Conservation (phyloP, 139 green algal genomes). For the Chlorella ohadii region DNA sequence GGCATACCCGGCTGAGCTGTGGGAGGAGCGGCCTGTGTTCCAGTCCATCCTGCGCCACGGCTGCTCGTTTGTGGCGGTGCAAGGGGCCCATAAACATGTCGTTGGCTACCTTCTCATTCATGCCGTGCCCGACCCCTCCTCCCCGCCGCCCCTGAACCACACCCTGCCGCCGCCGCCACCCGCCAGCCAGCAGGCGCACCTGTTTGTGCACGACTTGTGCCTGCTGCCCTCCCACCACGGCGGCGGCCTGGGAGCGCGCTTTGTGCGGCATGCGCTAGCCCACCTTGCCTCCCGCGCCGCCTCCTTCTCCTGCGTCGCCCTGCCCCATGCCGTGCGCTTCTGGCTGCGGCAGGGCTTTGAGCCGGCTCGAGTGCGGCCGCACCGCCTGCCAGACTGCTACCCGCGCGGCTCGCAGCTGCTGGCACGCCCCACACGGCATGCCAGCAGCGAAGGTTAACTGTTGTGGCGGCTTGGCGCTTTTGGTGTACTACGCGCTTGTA, state of each 20-base stretch:
- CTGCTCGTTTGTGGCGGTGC: conserved; percentile 2
- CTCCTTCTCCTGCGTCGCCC: neutral
- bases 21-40: neutral
- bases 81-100: neutral
- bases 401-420: conserved; percentile 1
- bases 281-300: neutral
- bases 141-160: neutral
- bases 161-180: neutral
- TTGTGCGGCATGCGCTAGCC: neutral
- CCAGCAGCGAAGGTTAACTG: neutral
- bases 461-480: no score
- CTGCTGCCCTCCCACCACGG: conserved; percentile 1
- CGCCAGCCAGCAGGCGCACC: neutral
- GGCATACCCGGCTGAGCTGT: neutral
- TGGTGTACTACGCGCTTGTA: no score
- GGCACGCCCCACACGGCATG: neutral
- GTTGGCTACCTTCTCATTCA: neutral
- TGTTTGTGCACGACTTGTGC: conserved; percentile 4
- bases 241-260: neutral
- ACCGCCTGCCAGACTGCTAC: neutral
- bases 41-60: conserved; percentile 1
- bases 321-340: neutral
- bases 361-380: neutral
- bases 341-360: neutral
- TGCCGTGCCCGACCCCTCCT: neutral